Conservation (phyloP, 2,329 filamentous ascomycete genomes). For the Aspergillus novofumigatus region DNA sequence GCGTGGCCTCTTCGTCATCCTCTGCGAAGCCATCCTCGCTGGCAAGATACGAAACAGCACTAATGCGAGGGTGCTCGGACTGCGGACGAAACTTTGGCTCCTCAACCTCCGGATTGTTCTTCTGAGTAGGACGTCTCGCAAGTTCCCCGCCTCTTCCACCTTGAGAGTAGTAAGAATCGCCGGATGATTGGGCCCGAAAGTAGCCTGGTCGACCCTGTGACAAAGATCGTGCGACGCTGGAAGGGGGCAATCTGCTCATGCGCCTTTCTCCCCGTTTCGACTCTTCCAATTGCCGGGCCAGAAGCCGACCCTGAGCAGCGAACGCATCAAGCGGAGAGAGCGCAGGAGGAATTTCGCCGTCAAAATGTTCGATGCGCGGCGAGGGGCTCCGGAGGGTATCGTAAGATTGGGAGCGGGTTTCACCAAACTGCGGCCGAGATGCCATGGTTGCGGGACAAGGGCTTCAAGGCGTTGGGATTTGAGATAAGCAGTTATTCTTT, state of each 20-base stretch:
- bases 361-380: slow-evolving; percentile 67
- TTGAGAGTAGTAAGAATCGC: slow-evolving; percentile 36
- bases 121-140: slow-evolving; percentile 38
- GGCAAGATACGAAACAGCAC: slow-evolving; percentile 48
- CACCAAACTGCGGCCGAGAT: slow-evolving; percentile 55
- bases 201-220: slow-evolving; percentile 74
- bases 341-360: slow-evolving; percentile 75
- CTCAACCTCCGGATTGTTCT: slow-evolving; percentile 36
- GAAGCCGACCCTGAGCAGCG: slow-evolving; percentile 80
- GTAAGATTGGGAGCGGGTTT: slow-evolving; percentile 57
- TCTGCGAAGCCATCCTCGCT: slow-evolving; percentile 31
- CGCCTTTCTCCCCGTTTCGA: slow-evolving; percentile 68
- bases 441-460: slow-evolving; percentile 41
- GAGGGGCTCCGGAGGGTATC: slow-evolving; percentile 56
- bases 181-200: slow-evolving; percentile 70
- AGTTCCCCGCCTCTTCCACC: slow-evolving; percentile 16
- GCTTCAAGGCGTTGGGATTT: slow-evolving; percentile 5
- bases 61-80: slow-evolving; percentile 73
- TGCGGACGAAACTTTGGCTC: slow-evolving; percentile 55
- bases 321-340: slow-evolving; percentile 94
- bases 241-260: slow-evolving; percentile 78
- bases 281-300: slow-evolving; percentile 83
- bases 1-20: slow-evolving; percentile 34
- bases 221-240: slow-evolving; percentile 78
- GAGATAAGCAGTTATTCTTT: not conserved